These are phyloP conservation scores for Pichia scutulata DNA, from an alignment of 805 yeast species.

Conservation along the genomic window DNA sequence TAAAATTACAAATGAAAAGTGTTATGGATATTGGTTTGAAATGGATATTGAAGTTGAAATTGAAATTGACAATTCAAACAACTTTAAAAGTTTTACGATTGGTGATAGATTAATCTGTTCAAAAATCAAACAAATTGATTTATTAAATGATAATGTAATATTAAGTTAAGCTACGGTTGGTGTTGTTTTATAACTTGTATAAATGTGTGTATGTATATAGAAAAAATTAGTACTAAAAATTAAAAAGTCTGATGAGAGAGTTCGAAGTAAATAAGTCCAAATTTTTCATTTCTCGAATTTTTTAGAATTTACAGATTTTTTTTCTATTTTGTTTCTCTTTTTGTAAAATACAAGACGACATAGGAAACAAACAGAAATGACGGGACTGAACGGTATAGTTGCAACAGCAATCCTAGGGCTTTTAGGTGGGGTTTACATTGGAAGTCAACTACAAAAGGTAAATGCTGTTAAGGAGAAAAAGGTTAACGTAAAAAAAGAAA, in stretches of 20 bases:
- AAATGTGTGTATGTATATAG: background rate
- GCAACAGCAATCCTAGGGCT: background rate
- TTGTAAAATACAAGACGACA: too few relatives aligned
- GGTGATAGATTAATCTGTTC: slow-evolving; percentile 43
- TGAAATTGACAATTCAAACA: slow-evolving; percentile 11
- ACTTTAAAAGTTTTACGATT: slow-evolving; percentile 11
- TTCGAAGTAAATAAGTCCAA: too few relatives aligned
- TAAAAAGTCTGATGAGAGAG: too few relatives aligned
- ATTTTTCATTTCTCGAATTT: too few relatives aligned
- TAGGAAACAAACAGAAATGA: background rate
- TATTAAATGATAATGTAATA: slow-evolving; percentile 15
- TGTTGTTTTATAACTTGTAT: background rate
- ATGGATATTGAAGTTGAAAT: slow-evolving; percentile 42
- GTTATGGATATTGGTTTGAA: slow-evolving; percentile 41
- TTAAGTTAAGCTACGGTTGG: background rate
- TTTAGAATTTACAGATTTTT: too few relatives aligned
- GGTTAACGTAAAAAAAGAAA: background rate
- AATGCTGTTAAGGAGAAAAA: too few relatives aligned
- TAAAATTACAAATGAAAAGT: slow-evolving; percentile 22
- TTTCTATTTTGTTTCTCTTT: too few relatives aligned
- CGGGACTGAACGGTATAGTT: background rate
- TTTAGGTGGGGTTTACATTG: slow-evolving; percentile 2
- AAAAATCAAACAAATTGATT: slow-evolving; percentile 36
- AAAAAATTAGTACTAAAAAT: too few relatives aligned
- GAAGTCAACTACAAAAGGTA: background rate